These are phyloP conservation scores for Apium graveolens DNA, from an alignment of 129 eudicot genomes.

Conservation along the genomic window DNA sequence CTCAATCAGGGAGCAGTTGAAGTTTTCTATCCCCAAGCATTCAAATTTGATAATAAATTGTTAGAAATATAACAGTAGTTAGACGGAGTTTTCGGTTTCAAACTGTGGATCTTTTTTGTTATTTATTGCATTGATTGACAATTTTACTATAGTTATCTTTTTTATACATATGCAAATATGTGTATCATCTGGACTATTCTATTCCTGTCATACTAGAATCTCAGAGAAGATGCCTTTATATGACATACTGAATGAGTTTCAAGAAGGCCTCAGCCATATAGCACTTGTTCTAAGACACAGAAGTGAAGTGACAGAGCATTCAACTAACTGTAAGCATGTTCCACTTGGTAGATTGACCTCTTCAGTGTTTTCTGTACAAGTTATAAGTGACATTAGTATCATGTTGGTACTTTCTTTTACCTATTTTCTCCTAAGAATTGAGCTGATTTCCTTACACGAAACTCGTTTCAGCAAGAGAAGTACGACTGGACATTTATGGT, in stretches of 20 bases:
- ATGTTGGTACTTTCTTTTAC: not conserved
- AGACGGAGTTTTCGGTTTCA: not conserved
- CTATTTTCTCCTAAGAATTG: not conserved
- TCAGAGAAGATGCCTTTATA: conserved; percentile 62
- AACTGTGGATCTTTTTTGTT: not conserved
- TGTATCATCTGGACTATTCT: not conserved
- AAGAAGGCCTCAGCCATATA: conserved; percentile 77
- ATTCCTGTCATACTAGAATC: conserved; percentile 22
- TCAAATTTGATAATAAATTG: not conserved
- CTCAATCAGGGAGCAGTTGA: not conserved
- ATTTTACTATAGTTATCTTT: not conserved
- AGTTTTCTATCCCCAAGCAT: not conserved
- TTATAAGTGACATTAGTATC: too few relatives aligned
- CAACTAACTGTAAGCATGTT: conserved; percentile 27
- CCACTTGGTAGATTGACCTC: not conserved
- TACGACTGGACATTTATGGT: conserved; percentile 41
- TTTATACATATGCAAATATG: not conserved
- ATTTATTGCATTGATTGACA: not conserved
- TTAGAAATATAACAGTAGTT: too few relatives aligned
- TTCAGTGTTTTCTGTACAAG: not conserved
- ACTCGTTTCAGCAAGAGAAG: conserved; percentile 12
- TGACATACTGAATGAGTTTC: conserved; percentile 69
- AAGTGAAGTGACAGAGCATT: conserved; percentile 17
- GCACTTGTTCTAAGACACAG: conserved; percentile 56
- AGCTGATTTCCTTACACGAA: not conserved